A percentile compares a stretch with the other conserved stretches of the same genome.
These are phyloP conservation scores for Gremmenia infestans DNA, from an alignment of 2,329 filamentous ascomycete genomes.

Conservation along the genomic window DNA sequence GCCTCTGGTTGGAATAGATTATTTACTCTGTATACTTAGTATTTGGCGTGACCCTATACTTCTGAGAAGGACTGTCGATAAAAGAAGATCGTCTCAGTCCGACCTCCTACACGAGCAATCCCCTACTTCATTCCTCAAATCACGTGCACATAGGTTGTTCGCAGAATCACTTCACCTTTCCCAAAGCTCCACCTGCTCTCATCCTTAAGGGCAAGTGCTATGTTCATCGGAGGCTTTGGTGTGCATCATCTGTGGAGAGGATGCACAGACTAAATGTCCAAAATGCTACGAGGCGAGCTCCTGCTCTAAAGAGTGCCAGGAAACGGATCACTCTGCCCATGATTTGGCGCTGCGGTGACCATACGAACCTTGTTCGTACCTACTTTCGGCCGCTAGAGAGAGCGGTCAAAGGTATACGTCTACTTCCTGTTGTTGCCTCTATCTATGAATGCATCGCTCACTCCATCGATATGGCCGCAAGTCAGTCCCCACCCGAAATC, in stretches of 20 bases:
- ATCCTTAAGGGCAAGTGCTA: too few relatives aligned
- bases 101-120: too few relatives aligned
- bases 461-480: background rate
- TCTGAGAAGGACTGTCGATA: too few relatives aligned
- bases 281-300: background rate
- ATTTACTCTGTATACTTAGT: too few relatives aligned
- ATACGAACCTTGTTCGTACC: background rate
- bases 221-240: background rate
- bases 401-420: background rate
- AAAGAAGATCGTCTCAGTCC: too few relatives aligned
- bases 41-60: too few relatives aligned
- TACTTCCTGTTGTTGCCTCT: background rate
- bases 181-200: too few relatives aligned
- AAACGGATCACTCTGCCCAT: background rate
- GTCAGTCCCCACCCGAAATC: too few relatives aligned
- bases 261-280: background rate
- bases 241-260: background rate
- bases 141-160: too few relatives aligned
- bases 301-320: background rate
- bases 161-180: too few relatives aligned
- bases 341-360: background rate
- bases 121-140: too few relatives aligned
- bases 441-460: background rate
- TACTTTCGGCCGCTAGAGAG: background rate
- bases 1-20: background rate